Conservation (phyloP, 129 eudicot species). For the Flaveria trinervia region DNA sequence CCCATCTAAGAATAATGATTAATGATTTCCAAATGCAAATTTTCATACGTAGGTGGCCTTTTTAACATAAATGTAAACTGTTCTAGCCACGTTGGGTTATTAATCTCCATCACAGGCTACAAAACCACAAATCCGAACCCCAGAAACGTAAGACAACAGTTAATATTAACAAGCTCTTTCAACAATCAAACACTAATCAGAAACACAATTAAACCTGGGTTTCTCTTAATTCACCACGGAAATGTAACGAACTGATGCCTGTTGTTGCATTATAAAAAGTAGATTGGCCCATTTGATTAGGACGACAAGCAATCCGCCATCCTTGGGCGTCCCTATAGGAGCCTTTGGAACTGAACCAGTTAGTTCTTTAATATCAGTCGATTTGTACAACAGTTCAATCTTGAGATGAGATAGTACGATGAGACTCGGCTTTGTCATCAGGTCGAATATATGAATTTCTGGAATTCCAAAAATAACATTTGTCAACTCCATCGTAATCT, state of each 20-base stretch:
- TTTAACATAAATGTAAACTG: slow-evolving; percentile 59
- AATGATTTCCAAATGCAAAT: slow-evolving; percentile 55
- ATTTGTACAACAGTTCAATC: slow-evolving; percentile 50
- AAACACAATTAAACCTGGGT: slow-evolving; percentile 45
- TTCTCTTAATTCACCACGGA: slow-evolving; percentile 53
- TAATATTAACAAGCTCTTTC: not conserved
- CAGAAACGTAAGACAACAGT: not conserved
- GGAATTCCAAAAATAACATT: slow-evolving; percentile 49
- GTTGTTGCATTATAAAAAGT: slow-evolving; percentile 43
- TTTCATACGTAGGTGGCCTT: slow-evolving; percentile 56
- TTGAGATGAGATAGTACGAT: slow-evolving; percentile 24
- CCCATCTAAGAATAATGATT: slow-evolving; percentile 48
- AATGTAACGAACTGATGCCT: slow-evolving; percentile 50
- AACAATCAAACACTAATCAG: not conserved
- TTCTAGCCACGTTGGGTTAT: slow-evolving; percentile 64
- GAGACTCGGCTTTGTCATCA: too few relatives aligned
- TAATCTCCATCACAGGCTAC: slow-evolving; percentile 54
- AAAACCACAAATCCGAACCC: not conserved
- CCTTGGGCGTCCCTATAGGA: slow-evolving; percentile 61
- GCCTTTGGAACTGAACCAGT: slow-evolving; percentile 40
- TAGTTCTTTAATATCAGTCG: slow-evolving; percentile 34
- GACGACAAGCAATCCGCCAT: slow-evolving; percentile 69
- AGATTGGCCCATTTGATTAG: slow-evolving; percentile 53
- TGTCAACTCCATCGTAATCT: slow-evolving; percentile 43
- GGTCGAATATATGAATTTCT: too few relatives aligned